phyloP scores from a whole-genome alignment of 148 eudicot species.

The Drosera capensis region DNA sequence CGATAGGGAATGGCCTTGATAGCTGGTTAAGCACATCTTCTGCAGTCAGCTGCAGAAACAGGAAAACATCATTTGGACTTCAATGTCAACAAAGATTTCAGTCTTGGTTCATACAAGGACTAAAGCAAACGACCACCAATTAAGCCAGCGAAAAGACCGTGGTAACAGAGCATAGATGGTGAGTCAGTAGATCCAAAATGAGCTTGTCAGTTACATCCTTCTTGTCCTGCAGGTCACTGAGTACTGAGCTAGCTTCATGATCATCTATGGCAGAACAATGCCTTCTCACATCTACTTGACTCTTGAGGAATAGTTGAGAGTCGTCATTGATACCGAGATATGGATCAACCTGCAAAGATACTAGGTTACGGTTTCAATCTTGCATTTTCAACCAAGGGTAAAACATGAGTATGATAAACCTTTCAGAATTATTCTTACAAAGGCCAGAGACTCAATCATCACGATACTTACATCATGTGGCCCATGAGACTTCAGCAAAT shows the following conservation, averaged over 20 bases:
- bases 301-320: slow-evolving; percentile 56
- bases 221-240: slow-evolving; percentile 32
- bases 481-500: slow-evolving; percentile 31
- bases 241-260: slow-evolving; percentile 32
- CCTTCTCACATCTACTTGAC: slow-evolving; percentile 32
- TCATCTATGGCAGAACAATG: slow-evolving; percentile 52
- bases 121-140: neutral
- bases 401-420: neutral
- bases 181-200: slow-evolving; percentile 31
- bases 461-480: slow-evolving; percentile 43
- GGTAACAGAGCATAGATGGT: slow-evolving; percentile 32
- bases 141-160: slow-evolving; percentile 29
- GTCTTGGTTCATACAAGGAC: too few relatives aligned
- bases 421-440: neutral
- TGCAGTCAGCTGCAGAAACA: slow-evolving; percentile 33
- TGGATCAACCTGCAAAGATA: slow-evolving; percentile 68
- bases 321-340: slow-evolving; percentile 60
- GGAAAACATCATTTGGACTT: too few relatives aligned
- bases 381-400: too few relatives aligned
- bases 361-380: too few relatives aligned
- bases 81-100: neutral
- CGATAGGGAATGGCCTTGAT: slow-evolving; percentile 52
- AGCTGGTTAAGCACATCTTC: slow-evolving; percentile 53
- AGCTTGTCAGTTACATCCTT: slow-evolving; percentile 30
- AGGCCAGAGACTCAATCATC: neutral